Evolutionary conservation across 2,329 filamentous ascomycete species (phyloP), one percentile per base, ranked within the genome.

Genomic region (Trichoderma sp.): DNA sequence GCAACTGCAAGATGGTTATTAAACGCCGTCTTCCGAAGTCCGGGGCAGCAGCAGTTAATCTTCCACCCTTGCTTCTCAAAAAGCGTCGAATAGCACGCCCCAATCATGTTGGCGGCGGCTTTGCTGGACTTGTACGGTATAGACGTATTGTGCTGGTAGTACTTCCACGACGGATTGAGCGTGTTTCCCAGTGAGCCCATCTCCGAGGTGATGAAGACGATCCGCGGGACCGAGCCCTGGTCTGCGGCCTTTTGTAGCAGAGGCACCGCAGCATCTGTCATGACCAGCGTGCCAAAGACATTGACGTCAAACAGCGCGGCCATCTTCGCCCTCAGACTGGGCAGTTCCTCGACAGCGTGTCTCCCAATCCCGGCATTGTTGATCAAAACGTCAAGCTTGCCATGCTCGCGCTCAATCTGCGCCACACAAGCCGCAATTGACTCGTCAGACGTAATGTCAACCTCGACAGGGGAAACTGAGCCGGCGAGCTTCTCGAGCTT

Each of bases 341-440:
- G 24, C 10, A 44, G 9, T 5, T 45, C 34, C 6, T 54, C 59
- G 1, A 62, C 48, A 12, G 59, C 59, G 28, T 52, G 47, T n/a
- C 59, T 62, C 54, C 59, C 59, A 24, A 62, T 62, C 7, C 59
- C 59, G 24, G 59, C 59, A 45, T 62, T 62, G 39, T 62, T 62
- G 59, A 62, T 62, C 34, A 62, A 14, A 6, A 34, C 59, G 17
- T 62, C 59, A 9, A 62, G 59, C n/a, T n/a, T 62, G 26, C 59
- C 59, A 34, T 62, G 10, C 41, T 62, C n/a, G 26, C 39, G 26
- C 6, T 52, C 48, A 30, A 62, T 62, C 34, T 54, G 59, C 24
- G 47, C 48, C 21, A 39, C 59, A 45, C 59, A 54, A 6, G 59
- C 59, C 12, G 48, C 48, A 24, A 62, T 62, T n/a, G 59, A 62